Conservation (phyloP, 1,139 yeast species). For the Lodderomyces parapsilosis region DNA sequence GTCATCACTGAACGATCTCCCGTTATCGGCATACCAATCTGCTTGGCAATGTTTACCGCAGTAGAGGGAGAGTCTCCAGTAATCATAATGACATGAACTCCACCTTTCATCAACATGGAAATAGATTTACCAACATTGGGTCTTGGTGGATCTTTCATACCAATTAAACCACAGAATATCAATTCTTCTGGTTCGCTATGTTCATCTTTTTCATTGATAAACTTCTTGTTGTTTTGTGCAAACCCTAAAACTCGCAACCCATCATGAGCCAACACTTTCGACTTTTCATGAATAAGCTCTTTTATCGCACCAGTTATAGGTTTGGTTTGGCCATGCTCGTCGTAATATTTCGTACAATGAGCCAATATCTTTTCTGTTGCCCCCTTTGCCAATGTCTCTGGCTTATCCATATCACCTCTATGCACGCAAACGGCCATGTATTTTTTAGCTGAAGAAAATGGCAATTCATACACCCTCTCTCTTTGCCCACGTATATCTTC, state of each 20-base stretch:
- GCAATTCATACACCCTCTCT: conserved; percentile 66
- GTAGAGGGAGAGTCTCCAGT: conserved; percentile 96
- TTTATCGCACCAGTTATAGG: conserved; percentile 53
- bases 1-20: conserved; percentile 70
- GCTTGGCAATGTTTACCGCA: conserved; percentile 86
- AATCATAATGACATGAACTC: conserved; percentile 95
- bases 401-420: conserved; percentile 52
- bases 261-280: conserved; percentile 68
- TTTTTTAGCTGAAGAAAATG: conserved; percentile 82
- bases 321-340: conserved; percentile 53
- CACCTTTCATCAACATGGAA: conserved; percentile 76
- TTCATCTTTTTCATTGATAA: conserved; percentile 26
- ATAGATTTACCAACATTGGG: conserved; percentile 75
- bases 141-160: conserved; percentile 97
- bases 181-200: conserved; percentile 49
- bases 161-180: conserved; percentile 79
- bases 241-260: conserved; percentile 87
- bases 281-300: conserved; percentile 49
- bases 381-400: conserved; percentile 78
- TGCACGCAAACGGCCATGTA: conserved; percentile 81
- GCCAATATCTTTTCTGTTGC: conserved; percentile 77
- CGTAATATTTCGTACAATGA: conserved; percentile 59
- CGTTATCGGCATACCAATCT: conserved; percentile 84
- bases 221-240: conserved; percentile 51
- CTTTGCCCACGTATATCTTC: conserved; percentile 65